These are phyloP conservation scores for Solanum sitiens DNA, from an alignment of 257 asterid species.

Conservation along the genomic window DNA sequence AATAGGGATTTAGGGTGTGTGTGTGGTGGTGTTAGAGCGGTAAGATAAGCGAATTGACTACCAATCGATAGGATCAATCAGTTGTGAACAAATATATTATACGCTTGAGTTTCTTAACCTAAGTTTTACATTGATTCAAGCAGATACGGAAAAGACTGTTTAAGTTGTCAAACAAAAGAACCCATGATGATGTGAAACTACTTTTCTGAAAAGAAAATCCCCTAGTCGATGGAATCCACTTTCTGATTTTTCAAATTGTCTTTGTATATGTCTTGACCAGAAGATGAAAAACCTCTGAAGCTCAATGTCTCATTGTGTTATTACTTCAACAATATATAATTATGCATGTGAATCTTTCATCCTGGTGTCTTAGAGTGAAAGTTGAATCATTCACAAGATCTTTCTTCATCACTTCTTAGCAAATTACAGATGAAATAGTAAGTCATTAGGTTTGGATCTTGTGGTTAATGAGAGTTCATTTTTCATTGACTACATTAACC, in stretches of 20 bases:
- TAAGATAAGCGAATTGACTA: too few relatives aligned
- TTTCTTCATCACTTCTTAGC: neutral
- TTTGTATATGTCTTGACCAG: neutral
- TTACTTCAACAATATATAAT: neutral
- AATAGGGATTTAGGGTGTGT: too few relatives aligned
- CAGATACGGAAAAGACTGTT: too few relatives aligned
- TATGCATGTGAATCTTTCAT: neutral
- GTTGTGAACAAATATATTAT: too few relatives aligned
- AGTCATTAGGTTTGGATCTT: neutral
- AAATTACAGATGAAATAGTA: neutral
- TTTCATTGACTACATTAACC: neutral
- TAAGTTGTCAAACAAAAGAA: too few relatives aligned
- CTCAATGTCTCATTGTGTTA: neutral
- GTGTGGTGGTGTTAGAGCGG: too few relatives aligned
- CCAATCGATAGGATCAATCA: too few relatives aligned
- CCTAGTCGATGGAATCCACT: neutral
- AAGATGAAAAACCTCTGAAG: neutral
- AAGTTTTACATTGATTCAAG: too few relatives aligned
- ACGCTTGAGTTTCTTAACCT: too few relatives aligned
- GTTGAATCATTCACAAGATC: neutral
- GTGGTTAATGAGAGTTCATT: neutral
- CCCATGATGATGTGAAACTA: too few relatives aligned
- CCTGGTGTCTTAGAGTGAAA: neutral
- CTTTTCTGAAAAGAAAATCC: too few relatives aligned
- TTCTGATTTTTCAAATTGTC: neutral